A percentile compares a stretch with the other conserved stretches of the same genome.
These are phyloP conservation scores for Rhodotorula paludigena DNA, from an alignment of 768 basidiomycete genomes.

Conservation along the genomic window DNA sequence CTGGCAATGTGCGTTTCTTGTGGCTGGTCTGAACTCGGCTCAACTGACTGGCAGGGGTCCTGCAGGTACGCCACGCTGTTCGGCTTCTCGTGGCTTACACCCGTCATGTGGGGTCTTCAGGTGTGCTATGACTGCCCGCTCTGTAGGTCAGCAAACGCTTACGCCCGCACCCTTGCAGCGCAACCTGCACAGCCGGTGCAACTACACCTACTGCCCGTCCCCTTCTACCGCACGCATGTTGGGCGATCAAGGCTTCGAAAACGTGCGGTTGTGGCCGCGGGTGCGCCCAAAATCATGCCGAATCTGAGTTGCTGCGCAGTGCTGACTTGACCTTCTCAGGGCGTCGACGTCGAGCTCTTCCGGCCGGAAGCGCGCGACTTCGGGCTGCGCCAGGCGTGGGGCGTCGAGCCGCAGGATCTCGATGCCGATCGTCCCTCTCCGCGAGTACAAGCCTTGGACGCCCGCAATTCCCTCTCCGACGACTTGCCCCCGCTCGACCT, in stretches of 20 bases:
- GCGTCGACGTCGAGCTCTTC: conserved; percentile 49
- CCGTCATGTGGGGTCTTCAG: conserved; percentile 48
- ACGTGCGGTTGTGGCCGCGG: conserved; percentile 50
- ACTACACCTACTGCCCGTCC: conserved; percentile 50
- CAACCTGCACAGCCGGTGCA: conserved; percentile 41
- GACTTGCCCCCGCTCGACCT: conserved; percentile 23
- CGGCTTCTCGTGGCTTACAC: conserved; percentile 49
- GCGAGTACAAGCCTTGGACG: neutral
- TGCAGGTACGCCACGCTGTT: conserved; percentile 50
- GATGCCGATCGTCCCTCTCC: conserved; percentile 28
- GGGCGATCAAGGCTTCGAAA: conserved; percentile 43
- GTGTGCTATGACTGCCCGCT: conserved; percentile 43
- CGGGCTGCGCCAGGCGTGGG: conserved; percentile 46
- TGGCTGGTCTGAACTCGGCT: neutral
- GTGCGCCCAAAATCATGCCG: neutral
- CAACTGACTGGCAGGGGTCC: neutral
- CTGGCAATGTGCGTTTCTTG: conserved; percentile 33
- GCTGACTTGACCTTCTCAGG: conserved; percentile 19
- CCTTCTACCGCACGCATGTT: conserved; percentile 49
- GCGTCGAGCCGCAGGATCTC: conserved; percentile 21
- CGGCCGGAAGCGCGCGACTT: conserved; percentile 44
- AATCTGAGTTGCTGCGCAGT: too few relatives aligned
- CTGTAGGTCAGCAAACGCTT: conserved; percentile 42
- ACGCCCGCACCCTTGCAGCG: neutral
- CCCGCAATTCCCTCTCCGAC: conserved; percentile 3